A percentile compares a stretch with the other conserved stretches of the same genome.
Evolutionary conservation across 352 stramenopile genomes (phyloP).

Genomic region (Phytophthora macrochlamydospora): DNA sequence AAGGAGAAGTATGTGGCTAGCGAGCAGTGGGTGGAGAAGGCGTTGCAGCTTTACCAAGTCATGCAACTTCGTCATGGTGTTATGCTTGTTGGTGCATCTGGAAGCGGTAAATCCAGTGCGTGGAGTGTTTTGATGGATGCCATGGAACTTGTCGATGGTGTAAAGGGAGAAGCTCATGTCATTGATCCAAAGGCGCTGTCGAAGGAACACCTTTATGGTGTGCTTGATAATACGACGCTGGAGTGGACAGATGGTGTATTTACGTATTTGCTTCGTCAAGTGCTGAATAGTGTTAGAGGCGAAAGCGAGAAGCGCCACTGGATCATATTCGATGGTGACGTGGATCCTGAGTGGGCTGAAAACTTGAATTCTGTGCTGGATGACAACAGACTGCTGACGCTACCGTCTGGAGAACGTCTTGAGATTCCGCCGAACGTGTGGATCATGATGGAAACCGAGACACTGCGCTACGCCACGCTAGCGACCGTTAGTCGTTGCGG

Average conservation of each 20-base stretch:
- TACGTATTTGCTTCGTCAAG: constrained; percentile 95
- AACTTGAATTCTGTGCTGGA: constrained; percentile 99
- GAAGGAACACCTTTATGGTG: constrained; percentile 98
- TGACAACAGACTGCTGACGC: constrained; percentile 99
- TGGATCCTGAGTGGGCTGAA: constrained; percentile 99
- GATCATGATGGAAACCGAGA: constrained; percentile 99
- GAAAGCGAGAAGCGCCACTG: constrained; percentile 97
- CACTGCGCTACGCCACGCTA: constrained; percentile 97
- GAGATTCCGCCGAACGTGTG: constrained; percentile 98
- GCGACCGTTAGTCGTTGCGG: constrained; percentile 99
- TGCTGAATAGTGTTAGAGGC: constrained; percentile 97
- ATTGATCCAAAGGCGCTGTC: constrained; percentile 99
- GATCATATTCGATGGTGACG: constrained; percentile 99
- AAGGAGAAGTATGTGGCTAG: constrained; percentile 87
- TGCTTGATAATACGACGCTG: constrained; percentile 99
- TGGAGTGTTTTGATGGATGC: constrained; percentile 94
- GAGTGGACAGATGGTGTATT: constrained; percentile 99
- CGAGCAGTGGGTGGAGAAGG: constrained; percentile 97
- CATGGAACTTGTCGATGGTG: constrained; percentile 94
- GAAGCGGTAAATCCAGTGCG: constrained; percentile 96
- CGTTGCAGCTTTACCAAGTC: constrained; percentile 98
- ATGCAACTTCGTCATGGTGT: constrained; percentile 97
- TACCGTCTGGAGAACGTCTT: constrained; percentile 98
- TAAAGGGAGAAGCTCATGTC: constrained; percentile 97
- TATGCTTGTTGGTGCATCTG: constrained; percentile 98